Evolutionary conservation across 345 rosid genomes (phyloP), one percentile per base, ranked within the genome.

Genomic region (Fremontodendron californicum): DNA sequence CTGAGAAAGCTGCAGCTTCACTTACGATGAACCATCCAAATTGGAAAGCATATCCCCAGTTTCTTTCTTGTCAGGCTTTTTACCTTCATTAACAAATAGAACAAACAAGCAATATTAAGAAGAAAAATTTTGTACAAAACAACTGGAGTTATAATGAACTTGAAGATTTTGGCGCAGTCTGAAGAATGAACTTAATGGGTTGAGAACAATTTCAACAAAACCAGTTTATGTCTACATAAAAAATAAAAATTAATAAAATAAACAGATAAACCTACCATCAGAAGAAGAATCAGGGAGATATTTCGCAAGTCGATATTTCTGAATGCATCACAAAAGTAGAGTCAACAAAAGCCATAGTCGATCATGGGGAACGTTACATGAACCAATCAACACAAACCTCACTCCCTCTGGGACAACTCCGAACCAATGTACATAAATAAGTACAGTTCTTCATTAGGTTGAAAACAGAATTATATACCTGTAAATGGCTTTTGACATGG

Each of bases 401-500:
- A 71, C 61, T 71, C 29, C 40, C 60, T 9, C 21, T 31, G 19
- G n/a, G n/a, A n/a, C n/a, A 71, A n/a, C n/a, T n/a, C n/a, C n/a
- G n/a, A n/a, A n/a, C n/a, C n/a, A n/a, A n/a, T n/a, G n/a, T n/a
- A n/a, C n/a, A n/a, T n/a, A n/a, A n/a, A n/a, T n/a, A n/a, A n/a
- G n/a, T 19, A 71, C 2, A 33, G 10, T 19, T 18, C 27, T 49
- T 19, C 9, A 10, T 49, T 49, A 31, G 60, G 27, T 49, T 49
- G 60, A 71, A n/a, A 71, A 70, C 19, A 75, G 31, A 64, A 63
- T 45, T 48, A 37, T 21, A 29, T 82, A 93, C 99, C 97, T 96
- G 98, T 77, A 96, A 90, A 84, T 96, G 99, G 81, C 98, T 96
- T 85, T 96, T 96, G 80, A 96, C 99, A 83, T 96, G 99, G 73